Conservation (phyloP, 352 stramenopile genomes). For the Blastocystis hominis region DNA sequence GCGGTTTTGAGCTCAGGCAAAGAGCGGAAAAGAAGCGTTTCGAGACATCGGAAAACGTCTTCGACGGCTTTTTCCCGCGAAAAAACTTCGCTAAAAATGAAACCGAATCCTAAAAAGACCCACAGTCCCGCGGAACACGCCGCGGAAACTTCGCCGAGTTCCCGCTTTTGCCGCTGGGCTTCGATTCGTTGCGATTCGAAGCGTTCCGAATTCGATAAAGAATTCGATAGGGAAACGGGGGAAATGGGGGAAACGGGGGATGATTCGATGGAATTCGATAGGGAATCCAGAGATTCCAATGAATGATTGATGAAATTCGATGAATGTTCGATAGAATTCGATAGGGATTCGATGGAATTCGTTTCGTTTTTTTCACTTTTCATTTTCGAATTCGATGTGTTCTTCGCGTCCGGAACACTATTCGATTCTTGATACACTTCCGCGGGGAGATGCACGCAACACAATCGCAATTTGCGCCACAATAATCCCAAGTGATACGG, state of each 20-base stretch:
- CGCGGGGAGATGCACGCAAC: neutral
- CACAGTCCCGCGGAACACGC: neutral
- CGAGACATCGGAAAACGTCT: constrained; percentile 14
- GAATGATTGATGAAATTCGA: too few relatives aligned
- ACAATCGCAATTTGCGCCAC: constrained; percentile 32
- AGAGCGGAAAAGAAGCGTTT: neutral
- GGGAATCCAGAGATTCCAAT: too few relatives aligned
- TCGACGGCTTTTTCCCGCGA: neutral
- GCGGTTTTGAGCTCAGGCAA: neutral
- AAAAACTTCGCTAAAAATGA: constrained; percentile 2
- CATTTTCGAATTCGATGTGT: too few relatives aligned
- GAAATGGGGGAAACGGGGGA: neutral
- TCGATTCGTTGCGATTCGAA: neutral
- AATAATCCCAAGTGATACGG: neutral
- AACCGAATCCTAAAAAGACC: neutral
- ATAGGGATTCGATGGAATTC: too few relatives aligned
- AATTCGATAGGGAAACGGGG: neutral
- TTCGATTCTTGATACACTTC: neutral
- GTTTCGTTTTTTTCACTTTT: too few relatives aligned
- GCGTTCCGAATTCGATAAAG: neutral
- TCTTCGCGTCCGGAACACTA: too few relatives aligned
- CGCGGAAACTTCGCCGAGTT: neutral
- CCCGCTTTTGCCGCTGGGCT: neutral
- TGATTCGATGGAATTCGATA: too few relatives aligned
- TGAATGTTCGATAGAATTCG: too few relatives aligned